Evolutionary conservation across 2,329 filamentous ascomycete species (phyloP).

Genomic region (Thielaviopsis euricoi): DNA sequence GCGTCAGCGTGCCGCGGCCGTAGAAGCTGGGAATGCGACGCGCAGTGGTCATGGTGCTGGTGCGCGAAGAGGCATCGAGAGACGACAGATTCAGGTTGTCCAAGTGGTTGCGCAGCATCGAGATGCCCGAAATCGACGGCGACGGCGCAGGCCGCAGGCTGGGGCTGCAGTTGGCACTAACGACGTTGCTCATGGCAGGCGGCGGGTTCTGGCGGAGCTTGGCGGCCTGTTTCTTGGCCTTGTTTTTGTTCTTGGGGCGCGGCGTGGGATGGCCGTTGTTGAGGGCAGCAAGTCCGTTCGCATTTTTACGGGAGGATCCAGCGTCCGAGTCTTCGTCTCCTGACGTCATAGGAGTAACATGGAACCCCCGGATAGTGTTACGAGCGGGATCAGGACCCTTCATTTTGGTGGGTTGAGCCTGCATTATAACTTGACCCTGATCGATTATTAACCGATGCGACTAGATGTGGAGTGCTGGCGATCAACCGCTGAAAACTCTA

Average conservation of each 20-base stretch:
- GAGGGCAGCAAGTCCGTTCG: background rate
- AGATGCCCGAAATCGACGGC: constrained; percentile 54
- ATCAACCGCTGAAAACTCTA: constrained; percentile 10
- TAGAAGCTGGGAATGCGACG: constrained; percentile 10
- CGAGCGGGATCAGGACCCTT: constrained; percentile 23
- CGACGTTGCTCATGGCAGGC: constrained; percentile 35
- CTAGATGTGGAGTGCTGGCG: constrained; percentile 10
- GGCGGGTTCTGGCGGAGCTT: constrained; percentile 19
- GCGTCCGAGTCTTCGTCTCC: constrained; percentile 41
- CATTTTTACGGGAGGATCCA: constrained; percentile 6
- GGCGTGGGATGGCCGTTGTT: background rate
- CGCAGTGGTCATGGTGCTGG: constrained; percentile 28
- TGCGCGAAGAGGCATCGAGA: constrained; percentile 39
- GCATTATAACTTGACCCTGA: constrained; percentile 3
- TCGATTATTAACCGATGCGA: constrained; percentile 6
- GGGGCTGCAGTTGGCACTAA: constrained; percentile 48
- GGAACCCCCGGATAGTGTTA: constrained; percentile 40
- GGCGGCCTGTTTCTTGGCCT: constrained; percentile 12
- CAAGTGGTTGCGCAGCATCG: constrained; percentile 55
- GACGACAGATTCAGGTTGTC: constrained; percentile 46
- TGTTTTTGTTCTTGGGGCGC: constrained; percentile 7
- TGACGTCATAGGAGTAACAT: constrained; percentile 34
- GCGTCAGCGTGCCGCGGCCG: constrained; percentile 20
- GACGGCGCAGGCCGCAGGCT: constrained; percentile 34
- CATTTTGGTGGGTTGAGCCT: constrained; percentile 29